Evolutionary conservation across 78 protist genomes (phyloP), one percentile per base, ranked within the genome.

Genomic region (Dictyostelium brefeldianum): DNA sequence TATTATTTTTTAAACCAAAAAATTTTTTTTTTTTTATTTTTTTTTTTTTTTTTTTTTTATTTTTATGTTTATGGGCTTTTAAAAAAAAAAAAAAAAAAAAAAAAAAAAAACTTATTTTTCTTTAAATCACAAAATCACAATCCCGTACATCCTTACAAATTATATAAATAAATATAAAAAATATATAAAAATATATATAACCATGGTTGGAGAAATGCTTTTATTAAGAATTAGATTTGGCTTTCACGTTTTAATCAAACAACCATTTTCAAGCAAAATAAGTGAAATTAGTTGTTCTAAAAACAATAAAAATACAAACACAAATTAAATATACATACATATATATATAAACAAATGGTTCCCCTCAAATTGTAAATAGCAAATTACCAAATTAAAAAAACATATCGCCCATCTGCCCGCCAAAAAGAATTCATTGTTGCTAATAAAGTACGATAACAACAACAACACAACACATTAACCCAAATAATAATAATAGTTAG

Each of bases 221-320:
- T 59, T 59, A 59, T 59, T 59, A 59, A 59, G 69, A 59, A 59
- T 59, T 59, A 59, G 25, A 59, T 59, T 59, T 9, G 69, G 69
- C 9, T 59, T 59, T 8, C 69, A 59, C n/a, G n/a, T 59, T 0
- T 29, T 59, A 25, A 59, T 59, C n/a, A 29, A 59, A 22, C 29
- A 59, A 59, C 69, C 69, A 59, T 59, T 59, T n/a, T 59, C 69
- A 59, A 59, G 11, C 8, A 59, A 29, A 59, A 20, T 59, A 4
- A 59, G 15, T 18, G 25, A 59, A 59, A 59, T 59, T n/a, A n/a
- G 69, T n/a, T 59, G 69, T 31, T 59, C 69, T 20, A 56, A 56
- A 56, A 53, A 4, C 7, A 53, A 1, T 4, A 53, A 0, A 56
- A 56, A 56, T 7, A 56, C 6, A 15, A 56, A 56, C 7, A 56